phyloP scores from a whole-genome alignment of 2,329 filamentous ascomycete genomes.

The Epichloe hybrida region DNA sequence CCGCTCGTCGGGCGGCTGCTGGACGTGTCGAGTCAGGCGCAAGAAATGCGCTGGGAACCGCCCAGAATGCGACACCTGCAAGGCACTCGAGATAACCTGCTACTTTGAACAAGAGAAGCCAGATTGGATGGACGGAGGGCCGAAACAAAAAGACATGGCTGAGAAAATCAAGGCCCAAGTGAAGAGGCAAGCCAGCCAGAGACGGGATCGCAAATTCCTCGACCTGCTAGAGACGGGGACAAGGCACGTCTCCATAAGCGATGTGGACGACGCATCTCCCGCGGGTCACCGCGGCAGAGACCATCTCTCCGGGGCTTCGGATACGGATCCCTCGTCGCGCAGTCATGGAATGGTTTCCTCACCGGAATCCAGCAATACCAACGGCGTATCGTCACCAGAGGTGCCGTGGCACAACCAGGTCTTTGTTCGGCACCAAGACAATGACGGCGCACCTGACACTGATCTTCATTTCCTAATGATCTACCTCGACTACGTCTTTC shows the following conservation, averaged over 20 bases:
- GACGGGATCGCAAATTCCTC: constrained; percentile 36
- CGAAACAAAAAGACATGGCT: constrained; percentile 35
- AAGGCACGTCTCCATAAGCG: constrained; percentile 12
- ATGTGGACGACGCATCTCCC: constrained; percentile 7
- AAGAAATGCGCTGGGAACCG: constrained; percentile 47
- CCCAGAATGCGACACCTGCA: constrained; percentile 38
- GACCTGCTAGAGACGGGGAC: constrained; percentile 26
- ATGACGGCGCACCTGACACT: constrained; percentile 11
- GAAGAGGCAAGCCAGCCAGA: constrained; percentile 37
- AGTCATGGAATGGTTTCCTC: constrained; percentile 13
- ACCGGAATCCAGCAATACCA: constrained; percentile 18
- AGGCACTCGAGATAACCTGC: constrained; percentile 41
- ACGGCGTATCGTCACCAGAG: constrained; percentile 18
- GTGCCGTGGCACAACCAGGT: constrained; percentile 20
- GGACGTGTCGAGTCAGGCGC: constrained; percentile 46
- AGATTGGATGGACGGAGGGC: constrained; percentile 43
- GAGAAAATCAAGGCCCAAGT: constrained; percentile 43
- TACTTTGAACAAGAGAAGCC: constrained; percentile 38
- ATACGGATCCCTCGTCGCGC: constrained; percentile 13
- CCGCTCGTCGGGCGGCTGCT: constrained; percentile 37
- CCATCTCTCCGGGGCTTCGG: constrained; percentile 13
- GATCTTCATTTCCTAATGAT: constrained; percentile 36
- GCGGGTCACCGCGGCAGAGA: constrained; percentile 1
- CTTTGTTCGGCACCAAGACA: constrained; percentile 11
- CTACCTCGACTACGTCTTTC: constrained; percentile 49